phyloP scores from a whole-genome alignment of 2,329 filamentous ascomycete genomes.

The Penicillium sp. region DNA sequence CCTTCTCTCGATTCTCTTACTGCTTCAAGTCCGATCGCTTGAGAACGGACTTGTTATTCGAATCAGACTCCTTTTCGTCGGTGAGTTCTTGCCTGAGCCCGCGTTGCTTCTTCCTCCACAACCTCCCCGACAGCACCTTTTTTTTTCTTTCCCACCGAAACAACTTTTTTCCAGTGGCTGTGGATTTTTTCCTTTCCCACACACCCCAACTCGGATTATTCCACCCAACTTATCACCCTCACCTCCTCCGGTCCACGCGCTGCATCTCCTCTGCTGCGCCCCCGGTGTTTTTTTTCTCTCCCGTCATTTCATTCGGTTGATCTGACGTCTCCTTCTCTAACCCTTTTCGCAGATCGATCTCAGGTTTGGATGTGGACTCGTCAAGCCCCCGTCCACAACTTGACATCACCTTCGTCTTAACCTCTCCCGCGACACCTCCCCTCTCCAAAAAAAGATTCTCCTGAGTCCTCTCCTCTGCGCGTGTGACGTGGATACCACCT shows the following conservation, averaged over 20 bases:
- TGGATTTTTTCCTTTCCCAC: conserved; percentile 23
- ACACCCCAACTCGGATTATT: conserved; percentile 15
- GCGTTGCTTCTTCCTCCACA: conserved; percentile 15
- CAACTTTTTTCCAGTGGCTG: conserved; percentile 19
- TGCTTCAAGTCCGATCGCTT: background rate
- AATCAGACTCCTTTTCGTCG: background rate
- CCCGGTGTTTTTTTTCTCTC: conserved; percentile 10
- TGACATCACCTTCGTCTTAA: conserved; percentile 25
- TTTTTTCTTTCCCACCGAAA: conserved; percentile 24
- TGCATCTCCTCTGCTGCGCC: conserved; percentile 22
- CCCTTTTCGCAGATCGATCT: conserved; percentile 17
- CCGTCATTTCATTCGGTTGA: conserved; percentile 22
- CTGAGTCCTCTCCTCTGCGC: conserved; percentile 20
- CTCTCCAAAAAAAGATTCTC: background rate
- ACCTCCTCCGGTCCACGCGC: conserved; percentile 22
- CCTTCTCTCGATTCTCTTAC: conserved; percentile 6
- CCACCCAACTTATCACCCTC: conserved; percentile 6
- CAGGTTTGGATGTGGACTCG: conserved; percentile 30
- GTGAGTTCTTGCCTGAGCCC: background rate
- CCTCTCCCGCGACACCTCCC: background rate
- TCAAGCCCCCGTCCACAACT: conserved; percentile 23
- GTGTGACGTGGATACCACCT: conserved; percentile 36
- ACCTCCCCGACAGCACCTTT: conserved; percentile 5
- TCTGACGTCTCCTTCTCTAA: conserved; percentile 14
- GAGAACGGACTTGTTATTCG: background rate